These are phyloP conservation scores for Rhizopus arrhizus DNA, from an alignment of 371 early-diverging fungal species.

Conservation along the genomic window DNA sequence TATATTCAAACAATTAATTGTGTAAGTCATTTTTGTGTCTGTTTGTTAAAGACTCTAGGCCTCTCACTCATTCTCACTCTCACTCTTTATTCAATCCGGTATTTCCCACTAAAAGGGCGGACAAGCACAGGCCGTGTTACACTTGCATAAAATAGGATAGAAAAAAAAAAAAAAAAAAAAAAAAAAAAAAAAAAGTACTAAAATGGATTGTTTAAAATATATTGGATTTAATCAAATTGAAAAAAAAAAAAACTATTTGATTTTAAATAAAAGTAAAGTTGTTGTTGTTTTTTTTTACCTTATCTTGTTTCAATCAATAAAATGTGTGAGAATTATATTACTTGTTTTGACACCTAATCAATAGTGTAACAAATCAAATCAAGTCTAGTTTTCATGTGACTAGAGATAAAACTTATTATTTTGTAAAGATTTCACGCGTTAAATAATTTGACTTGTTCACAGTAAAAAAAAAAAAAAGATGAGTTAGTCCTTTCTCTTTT, in stretches of 20 bases:
- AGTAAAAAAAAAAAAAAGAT: background rate
- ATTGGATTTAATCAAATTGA: too few species aligned
- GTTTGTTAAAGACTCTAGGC: too few species aligned
- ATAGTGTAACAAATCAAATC: conserved; percentile 1
- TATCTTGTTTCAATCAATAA: background rate
- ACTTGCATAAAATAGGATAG: conserved; percentile 4
- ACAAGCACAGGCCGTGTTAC: conserved; percentile 29
- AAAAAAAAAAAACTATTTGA: background rate
- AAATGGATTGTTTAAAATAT: background rate
- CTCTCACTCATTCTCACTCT: too few species aligned
- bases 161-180: background rate
- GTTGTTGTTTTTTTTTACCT: background rate
- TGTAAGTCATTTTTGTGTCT: too few species aligned
- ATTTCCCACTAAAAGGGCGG: conserved; percentile 1
- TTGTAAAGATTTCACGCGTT: background rate
- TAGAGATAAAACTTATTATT: background rate
- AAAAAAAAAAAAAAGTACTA: background rate
- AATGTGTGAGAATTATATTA: background rate
- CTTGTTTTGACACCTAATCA: background rate
- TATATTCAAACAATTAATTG: too few species aligned
- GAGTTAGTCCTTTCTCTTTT: background rate
- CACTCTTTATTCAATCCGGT: conserved; percentile 12
- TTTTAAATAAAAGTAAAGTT: background rate
- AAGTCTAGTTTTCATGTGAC: background rate
- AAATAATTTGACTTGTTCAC: background rate